Base-by-base conservation (phyloP, 306 rosid species). In the Prosopis cineraria region DNA sequence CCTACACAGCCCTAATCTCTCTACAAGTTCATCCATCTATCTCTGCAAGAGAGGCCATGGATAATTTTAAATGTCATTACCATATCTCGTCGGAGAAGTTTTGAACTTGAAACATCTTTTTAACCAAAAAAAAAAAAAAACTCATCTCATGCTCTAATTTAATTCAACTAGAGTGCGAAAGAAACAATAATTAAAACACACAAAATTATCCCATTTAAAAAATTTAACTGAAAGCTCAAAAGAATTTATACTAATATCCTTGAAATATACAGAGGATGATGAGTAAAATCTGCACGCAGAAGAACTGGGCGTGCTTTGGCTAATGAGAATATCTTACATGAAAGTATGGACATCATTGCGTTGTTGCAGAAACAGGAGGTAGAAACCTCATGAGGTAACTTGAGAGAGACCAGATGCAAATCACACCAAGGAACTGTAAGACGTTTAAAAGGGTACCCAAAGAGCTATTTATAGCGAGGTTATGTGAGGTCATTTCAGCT, bases 371-470 rank as follows among this genome's bases (percentile, higher is more conserved):
- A 64, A 83, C 74, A 53, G 87, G 87, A 53, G 97, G 93, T 75
- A 88, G 76, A 75, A 86, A 84, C 85, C 92, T 91, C 98, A 91
- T 88, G 73, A 95, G 98, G 80, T 87, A 93, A 87, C 96, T 95
- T 71, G 99, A 89, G 44, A 95, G 91, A 75, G 98, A 95, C 98
- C 99, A 95, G 76, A 95, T 93, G 91, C 98, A 93, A 74, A 93
- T 87, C 72, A 95, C 91, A 78, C 99, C 99, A 39, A 95, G 98
- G 75, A 86, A 84, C 68, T 95, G 99, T 68, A 95, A 87, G 74
- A 93, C 99, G 80, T 93, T 93, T 71, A 93, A 73, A 53, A 95
- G 96, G 33, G 96, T 93, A 41, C 93, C 90, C 84, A 95, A 67
- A 34, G 99, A 95, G 89, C 87, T 93, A 80, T 90, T 91, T 84